A percentile compares a stretch with the other conserved stretches of the same genome.
These are phyloP conservation scores for Metschnikowia matae DNA, from an alignment of 805 yeast genomes.

Conservation along the genomic window DNA sequence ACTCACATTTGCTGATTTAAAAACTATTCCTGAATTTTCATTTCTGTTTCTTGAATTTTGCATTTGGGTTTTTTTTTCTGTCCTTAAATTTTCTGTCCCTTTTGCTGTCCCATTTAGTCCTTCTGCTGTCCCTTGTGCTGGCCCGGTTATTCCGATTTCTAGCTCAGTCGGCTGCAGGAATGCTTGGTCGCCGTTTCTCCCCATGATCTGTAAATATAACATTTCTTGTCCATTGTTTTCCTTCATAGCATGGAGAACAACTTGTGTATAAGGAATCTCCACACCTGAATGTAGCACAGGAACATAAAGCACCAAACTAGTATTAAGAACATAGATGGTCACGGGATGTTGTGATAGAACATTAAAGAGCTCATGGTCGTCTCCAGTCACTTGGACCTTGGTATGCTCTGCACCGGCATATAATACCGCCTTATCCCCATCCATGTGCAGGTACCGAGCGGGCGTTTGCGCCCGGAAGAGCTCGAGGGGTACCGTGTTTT, in stretches of 20 bases:
- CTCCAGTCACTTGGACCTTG: slow-evolving; percentile 6
- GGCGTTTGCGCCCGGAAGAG: slow-evolving; percentile 37
- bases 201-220: slow-evolving; percentile 32
- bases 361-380: background rate
- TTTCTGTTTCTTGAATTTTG: too few relatives aligned
- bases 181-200: background rate
- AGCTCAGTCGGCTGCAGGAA: background rate
- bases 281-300: slow-evolving; percentile 21
- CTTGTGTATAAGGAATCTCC: slow-evolving; percentile 32
- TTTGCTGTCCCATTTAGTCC: too few relatives aligned
- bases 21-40: slow-evolving; percentile 8
- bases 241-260: slow-evolving; percentile 32
- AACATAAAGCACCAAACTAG: slow-evolving; percentile 32
- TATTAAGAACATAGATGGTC: slow-evolving; percentile 33
- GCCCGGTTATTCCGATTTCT: too few relatives aligned
- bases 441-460: slow-evolving; percentile 32
- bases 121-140: too few relatives aligned
- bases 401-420: slow-evolving; percentile 32
- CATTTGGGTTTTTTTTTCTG: too few relatives aligned
- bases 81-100: too few relatives aligned
- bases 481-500: slow-evolving; percentile 35
- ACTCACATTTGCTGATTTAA: slow-evolving; percentile 3
- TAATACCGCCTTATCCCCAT: slow-evolving; percentile 39
- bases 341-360: slow-evolving; percentile 5
- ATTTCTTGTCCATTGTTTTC: slow-evolving; percentile 11